Evolutionary conservation across 2,329 filamentous ascomycete genomes (phyloP).

Genomic region (Curvularia hawaiiensis): DNA sequence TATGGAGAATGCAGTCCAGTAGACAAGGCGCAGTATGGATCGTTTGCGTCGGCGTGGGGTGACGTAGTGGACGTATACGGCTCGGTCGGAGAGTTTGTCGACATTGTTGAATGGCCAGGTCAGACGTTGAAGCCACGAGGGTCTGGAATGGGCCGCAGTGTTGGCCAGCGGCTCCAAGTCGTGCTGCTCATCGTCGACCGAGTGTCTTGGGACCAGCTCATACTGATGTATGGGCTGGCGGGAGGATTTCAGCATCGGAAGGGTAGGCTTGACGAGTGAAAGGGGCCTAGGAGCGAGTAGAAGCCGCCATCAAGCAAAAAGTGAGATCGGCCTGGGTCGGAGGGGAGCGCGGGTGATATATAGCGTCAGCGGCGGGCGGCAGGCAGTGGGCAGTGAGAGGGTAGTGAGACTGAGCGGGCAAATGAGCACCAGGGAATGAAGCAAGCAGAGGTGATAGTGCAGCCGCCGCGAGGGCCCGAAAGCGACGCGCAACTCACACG

Average conservation of each 20-base stretch:
- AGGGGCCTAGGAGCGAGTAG: conserved; percentile 12
- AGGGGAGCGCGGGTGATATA: background rate
- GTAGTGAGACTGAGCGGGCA: background rate
- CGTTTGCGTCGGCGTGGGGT: conserved; percentile 42
- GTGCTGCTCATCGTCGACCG: conserved; percentile 32
- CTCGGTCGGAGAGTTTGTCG: conserved; percentile 35
- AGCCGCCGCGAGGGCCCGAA: background rate
- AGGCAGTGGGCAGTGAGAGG: background rate
- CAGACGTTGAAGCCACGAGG: conserved; percentile 36
- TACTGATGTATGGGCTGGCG: conserved; percentile 36
- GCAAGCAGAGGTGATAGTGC: background rate
- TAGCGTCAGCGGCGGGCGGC: background rate
- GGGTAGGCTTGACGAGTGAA: conserved; percentile 4
- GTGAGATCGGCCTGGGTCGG: background rate
- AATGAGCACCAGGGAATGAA: background rate
- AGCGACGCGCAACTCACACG: conserved; percentile 8
- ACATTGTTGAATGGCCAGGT: conserved; percentile 26
- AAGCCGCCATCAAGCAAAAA: conserved; percentile 15
- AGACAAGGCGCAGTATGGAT: conserved; percentile 38
- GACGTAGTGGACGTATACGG: conserved; percentile 40
- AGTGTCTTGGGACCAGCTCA: conserved; percentile 41
- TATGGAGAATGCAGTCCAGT: conserved; percentile 39
- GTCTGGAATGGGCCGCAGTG: conserved; percentile 7
- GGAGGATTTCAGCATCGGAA: conserved; percentile 24
- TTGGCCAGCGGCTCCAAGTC: conserved; percentile 19